Evolutionary conservation across 2,329 filamentous ascomycete species (phyloP).

Genomic region (Trichoderma citrinoviride): DNA sequence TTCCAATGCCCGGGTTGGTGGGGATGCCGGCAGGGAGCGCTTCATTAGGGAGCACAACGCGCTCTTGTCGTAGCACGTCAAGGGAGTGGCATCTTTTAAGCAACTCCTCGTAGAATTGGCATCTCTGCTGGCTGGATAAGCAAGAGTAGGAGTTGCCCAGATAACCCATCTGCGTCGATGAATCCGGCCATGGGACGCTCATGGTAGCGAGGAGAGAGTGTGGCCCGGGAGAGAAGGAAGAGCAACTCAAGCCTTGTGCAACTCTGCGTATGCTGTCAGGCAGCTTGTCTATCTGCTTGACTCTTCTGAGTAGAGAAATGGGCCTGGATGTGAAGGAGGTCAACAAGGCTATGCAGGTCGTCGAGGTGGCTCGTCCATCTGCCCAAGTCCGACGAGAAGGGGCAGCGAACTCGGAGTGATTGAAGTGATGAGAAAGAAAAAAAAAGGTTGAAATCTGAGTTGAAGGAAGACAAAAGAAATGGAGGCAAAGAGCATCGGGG

Average conservation of each 20-base stretch:
- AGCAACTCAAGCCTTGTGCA: too few species aligned
- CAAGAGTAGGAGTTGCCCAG: background rate
- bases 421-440: too few species aligned
- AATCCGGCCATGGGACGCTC: accelerated
- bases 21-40: background rate
- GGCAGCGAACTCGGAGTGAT: too few species aligned
- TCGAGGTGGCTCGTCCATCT: too few species aligned
- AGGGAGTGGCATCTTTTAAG: background rate
- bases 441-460: too few species aligned
- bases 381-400: too few species aligned
- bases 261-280: too few species aligned
- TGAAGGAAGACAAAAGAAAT: background rate
- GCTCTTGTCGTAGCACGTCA: background rate
- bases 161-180: background rate
- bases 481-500: background rate
- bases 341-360: too few species aligned
- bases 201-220: accelerated
- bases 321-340: too few species aligned
- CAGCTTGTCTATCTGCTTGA: too few species aligned
- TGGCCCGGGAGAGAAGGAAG: too few species aligned
- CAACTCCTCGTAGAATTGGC: background rate
- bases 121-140: background rate
- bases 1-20: background rate
- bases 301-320: too few species aligned
- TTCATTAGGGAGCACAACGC: background rate